Base-by-base conservation (phyloP, 495 filamentous ascomycete genomes). In the Penicillium diatomitis region DNA sequence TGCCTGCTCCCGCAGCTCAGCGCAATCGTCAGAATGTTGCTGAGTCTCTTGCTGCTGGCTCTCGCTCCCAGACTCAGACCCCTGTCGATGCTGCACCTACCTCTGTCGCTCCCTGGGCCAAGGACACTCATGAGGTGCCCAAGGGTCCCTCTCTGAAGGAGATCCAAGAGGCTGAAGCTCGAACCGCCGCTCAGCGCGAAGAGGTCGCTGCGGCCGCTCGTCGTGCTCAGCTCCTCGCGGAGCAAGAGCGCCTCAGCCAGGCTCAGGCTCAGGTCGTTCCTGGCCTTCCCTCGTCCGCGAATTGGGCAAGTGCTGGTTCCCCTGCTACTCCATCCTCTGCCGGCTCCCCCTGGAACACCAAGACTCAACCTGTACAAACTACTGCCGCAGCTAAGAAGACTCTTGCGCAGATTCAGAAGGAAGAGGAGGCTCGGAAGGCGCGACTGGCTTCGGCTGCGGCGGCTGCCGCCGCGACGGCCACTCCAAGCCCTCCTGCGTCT, bases 61-160 rank as follows among this genome's bases (percentile, higher is more conserved):
- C 81, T 9, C 78, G 85, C 33, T 90, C 88, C 35, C 81, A 79
- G 35, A 85, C 86, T 2, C 84, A 86, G 52, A 91, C 89, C 6
- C 88, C 77, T 0, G 62, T 75, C 33, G 80, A 82, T 51, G 74
- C 78, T 4, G 76, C 76, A 0, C 66, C 73, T 34, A 73, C 87
- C 3, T 84, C 88, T 2, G 73, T 96, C 41, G 92, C 92, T 2
- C 92, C 92, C 1, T 98, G 92, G 92, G 92, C 92, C 4, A 90
- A 89, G 63, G 88, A 96, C 51, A 71, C 76, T 8, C 72, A 78
- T 20, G 90, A 90, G 59, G 65, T 80, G 12, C 80, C 86, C 31
- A 96, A 88, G 70, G 89, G 87, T 0, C 92, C 91, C 3, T 96
- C 90, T 47, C 75, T 98, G 47, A 96, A 88, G 68, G 90, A 98